These are phyloP conservation scores for Cyberlindnera xishuangbannaensis DNA, from an alignment of 805 yeast genomes.

Conservation along the genomic window DNA sequence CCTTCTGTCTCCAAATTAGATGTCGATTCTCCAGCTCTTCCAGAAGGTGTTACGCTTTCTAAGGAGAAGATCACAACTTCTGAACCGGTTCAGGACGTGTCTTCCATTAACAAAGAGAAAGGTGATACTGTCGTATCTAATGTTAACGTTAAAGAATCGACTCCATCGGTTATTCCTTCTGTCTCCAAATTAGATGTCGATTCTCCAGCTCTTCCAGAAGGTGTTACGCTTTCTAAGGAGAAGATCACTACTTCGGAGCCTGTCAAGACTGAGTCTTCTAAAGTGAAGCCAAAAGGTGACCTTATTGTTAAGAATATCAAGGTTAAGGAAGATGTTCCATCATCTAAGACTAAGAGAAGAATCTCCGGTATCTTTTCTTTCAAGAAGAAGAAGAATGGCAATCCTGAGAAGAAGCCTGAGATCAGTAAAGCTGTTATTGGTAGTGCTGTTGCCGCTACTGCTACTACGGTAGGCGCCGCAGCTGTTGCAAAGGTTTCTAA, in stretches of 20 bases:
- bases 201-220: slow-evolving; percentile 4
- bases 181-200: background rate
- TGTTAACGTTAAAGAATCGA: slow-evolving; percentile 3
- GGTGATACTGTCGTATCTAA: slow-evolving; percentile 4
- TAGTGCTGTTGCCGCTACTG: slow-evolving; percentile 11
- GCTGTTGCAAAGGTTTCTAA: slow-evolving; percentile 3
- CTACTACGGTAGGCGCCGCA: slow-evolving; percentile 3
- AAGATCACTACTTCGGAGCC: no score
- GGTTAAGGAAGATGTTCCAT: background rate
- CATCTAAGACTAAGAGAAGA: slow-evolving; percentile 14
- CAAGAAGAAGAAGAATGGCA: slow-evolving; percentile 8
- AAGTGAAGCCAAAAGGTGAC: no score
- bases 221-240: slow-evolving; percentile 1
- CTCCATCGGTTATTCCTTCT: background rate
- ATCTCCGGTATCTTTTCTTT: slow-evolving; percentile 16
- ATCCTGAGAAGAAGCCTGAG: slow-evolving; percentile 1
- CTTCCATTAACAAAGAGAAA: background rate
- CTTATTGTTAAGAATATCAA: no score
- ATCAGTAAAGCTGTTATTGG: slow-evolving; percentile 10
- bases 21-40: slow-evolving; percentile 1
- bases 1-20: background rate
- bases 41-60: slow-evolving; percentile 1
- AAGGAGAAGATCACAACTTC: slow-evolving; percentile 1
- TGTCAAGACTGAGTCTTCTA: no score
- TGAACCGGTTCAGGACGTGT: slow-evolving; percentile 1